phyloP scores from a whole-genome alignment of 495 filamentous ascomycete genomes.

The Copromyces sp. region DNA sequence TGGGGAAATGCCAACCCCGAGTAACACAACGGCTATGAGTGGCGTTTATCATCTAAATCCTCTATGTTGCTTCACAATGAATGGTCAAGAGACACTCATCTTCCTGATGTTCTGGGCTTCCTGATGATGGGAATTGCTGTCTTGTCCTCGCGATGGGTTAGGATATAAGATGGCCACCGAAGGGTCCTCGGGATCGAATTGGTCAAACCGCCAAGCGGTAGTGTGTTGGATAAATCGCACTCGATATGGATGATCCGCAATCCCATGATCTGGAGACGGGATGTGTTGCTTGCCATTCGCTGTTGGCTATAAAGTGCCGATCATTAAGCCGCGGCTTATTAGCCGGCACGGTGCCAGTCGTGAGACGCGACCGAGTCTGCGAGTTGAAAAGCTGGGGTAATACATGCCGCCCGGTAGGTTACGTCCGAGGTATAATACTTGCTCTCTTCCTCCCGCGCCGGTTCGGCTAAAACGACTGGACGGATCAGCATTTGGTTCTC shows the following conservation, averaged over 20 bases:
- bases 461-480: neutral
- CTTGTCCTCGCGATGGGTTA: neutral
- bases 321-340: constrained; percentile 16
- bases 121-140: neutral
- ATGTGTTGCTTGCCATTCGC: constrained; percentile 11
- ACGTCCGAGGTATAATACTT: neutral
- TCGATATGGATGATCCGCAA: constrained; percentile 1
- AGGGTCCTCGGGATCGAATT: neutral
- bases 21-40: neutral
- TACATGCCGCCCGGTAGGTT: neutral
- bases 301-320: constrained; percentile 8
- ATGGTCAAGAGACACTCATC: neutral
- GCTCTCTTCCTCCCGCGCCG: neutral
- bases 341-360: constrained; percentile 5
- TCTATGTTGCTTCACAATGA: neutral
- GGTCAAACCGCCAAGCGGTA: constrained; percentile 15
- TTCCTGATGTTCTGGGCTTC: neutral
- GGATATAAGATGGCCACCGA: neutral
- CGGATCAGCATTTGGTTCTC: neutral
- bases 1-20: neutral
- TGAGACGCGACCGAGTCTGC: neutral
- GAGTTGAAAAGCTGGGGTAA: neutral
- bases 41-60: neutral
- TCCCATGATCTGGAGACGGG: constrained; percentile 23
- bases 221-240: constrained; percentile 21